phyloP scores from a whole-genome alignment of 2,329 filamentous ascomycete genomes.

The Exophiala oligosperma region DNA sequence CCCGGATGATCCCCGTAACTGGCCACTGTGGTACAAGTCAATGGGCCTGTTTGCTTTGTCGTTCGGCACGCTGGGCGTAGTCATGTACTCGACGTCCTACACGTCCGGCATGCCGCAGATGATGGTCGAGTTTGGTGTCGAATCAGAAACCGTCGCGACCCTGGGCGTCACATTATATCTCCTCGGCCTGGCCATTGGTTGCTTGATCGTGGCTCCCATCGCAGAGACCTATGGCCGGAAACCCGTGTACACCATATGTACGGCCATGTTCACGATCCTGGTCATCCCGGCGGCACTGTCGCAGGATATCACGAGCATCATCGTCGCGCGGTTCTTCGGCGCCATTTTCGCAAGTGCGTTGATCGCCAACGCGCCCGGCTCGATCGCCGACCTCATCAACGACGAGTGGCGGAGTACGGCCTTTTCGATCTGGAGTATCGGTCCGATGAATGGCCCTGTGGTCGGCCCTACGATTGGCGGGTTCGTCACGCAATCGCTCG shows the following conservation, averaged over 20 bases:
- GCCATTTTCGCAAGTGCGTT: slow-evolving; percentile 75
- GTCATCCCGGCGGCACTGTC: slow-evolving; percentile 72
- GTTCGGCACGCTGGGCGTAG: slow-evolving; percentile 59
- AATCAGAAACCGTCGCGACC: slow-evolving; percentile 62
- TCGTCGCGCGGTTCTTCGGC: slow-evolving; percentile 73
- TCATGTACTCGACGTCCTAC: slow-evolving; percentile 77
- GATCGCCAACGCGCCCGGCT: slow-evolving; percentile 80
- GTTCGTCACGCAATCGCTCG: slow-evolving; percentile 68
- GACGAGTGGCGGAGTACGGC: slow-evolving; percentile 79
- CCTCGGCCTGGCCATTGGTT: slow-evolving; percentile 70
- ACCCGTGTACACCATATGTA: slow-evolving; percentile 65
- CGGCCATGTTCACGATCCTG: slow-evolving; percentile 65
- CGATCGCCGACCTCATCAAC: slow-evolving; percentile 77
- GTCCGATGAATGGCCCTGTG: slow-evolving; percentile 74
- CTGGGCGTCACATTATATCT: slow-evolving; percentile 79
- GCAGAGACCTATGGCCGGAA: slow-evolving; percentile 48
- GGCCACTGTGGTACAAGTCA: slow-evolving; percentile 61
- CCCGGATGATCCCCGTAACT: slow-evolving; percentile 66
- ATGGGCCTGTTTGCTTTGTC: slow-evolving; percentile 57
- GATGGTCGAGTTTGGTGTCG: slow-evolving; percentile 63
- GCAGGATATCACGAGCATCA: slow-evolving; percentile 64
- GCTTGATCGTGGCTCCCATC: slow-evolving; percentile 71
- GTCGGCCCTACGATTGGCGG: slow-evolving; percentile 75
- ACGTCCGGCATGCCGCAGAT: slow-evolving; percentile 71
- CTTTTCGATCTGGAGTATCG: slow-evolving; percentile 80